Evolutionary conservation across 257 asterid genomes (phyloP).

Genomic region (Prunella vulgaris): DNA sequence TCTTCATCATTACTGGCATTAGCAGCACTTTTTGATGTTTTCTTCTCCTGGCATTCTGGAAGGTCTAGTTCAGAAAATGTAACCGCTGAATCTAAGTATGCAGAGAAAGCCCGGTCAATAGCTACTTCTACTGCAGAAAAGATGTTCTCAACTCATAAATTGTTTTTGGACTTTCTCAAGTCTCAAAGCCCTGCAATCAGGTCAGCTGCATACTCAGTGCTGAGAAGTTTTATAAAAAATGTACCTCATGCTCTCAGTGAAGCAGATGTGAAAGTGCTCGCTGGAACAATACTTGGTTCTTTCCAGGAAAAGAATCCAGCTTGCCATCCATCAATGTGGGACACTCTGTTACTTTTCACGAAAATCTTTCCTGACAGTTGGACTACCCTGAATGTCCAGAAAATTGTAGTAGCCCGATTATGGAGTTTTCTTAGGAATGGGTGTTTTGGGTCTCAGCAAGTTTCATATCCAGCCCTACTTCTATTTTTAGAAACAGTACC

Average conservation of each 20-base stretch:
- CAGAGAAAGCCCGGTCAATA: slow-evolving; percentile 57
- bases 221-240: slow-evolving; percentile 76
- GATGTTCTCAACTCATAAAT: slow-evolving; percentile 58
- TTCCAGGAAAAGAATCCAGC: slow-evolving; percentile 79
- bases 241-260: slow-evolving; percentile 63
- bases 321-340: slow-evolving; percentile 98
- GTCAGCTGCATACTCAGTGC: slow-evolving; percentile 75
- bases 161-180: slow-evolving; percentile 73
- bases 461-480: slow-evolving; percentile 83
- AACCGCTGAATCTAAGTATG: slow-evolving; percentile 64
- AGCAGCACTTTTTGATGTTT: slow-evolving; percentile 83
- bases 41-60: slow-evolving; percentile 45
- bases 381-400: slow-evolving; percentile 66
- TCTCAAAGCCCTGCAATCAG: slow-evolving; percentile 70
- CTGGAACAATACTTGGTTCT: slow-evolving; percentile 79
- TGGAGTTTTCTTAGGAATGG: slow-evolving; percentile 86
- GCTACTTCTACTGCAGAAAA: slow-evolving; percentile 70
- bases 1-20: slow-evolving; percentile 85
- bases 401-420: slow-evolving; percentile 57
- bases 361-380: slow-evolving; percentile 76
- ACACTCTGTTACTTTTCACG: slow-evolving; percentile 53
- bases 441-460: slow-evolving; percentile 95
- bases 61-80: slow-evolving; percentile 49
- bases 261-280: slow-evolving; percentile 65
- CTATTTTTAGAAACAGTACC: slow-evolving; percentile 76